These are phyloP conservation scores for Chalara sp. DNA, from an alignment of 2,329 filamentous ascomycete genomes.

Conservation along the genomic window DNA sequence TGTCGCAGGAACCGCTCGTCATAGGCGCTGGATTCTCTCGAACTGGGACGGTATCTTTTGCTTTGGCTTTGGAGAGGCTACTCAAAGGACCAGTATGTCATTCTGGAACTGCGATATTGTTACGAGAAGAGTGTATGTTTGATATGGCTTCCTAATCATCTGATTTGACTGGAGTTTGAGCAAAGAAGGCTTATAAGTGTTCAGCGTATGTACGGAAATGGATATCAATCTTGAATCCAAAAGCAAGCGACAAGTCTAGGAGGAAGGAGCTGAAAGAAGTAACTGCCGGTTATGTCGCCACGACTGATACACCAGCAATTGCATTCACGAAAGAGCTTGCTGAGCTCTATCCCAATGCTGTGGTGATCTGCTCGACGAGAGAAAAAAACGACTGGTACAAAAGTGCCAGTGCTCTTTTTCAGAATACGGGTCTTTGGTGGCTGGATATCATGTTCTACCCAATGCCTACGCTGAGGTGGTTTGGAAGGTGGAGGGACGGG, in stretches of 20 bases:
- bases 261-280: background rate
- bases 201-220: background rate
- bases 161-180: background rate
- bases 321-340: constrained; percentile 23
- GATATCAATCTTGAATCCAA: background rate
- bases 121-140: constrained; percentile 1
- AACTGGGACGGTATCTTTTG: constrained; percentile 5
- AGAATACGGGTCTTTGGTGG: background rate
- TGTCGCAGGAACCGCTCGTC: constrained; percentile 1
- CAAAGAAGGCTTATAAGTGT: background rate
- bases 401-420: constrained; percentile 14
- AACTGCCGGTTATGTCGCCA: constrained; percentile 18
- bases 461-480: background rate
- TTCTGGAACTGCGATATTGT: background rate
- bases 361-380: constrained; percentile 24
- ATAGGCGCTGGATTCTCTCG: constrained; percentile 3
- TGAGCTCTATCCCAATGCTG: constrained; percentile 23
- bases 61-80: constrained; percentile 4
- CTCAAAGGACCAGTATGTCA: constrained; percentile 5
- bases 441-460: background rate
- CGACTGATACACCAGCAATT: constrained; percentile 18
- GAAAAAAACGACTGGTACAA: constrained; percentile 23
- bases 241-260: no score
- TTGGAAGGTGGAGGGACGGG: background rate
- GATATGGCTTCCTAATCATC: background rate